A percentile compares a stretch with the other conserved stretches of the same genome.
phyloP scores from a whole-genome alignment of 768 basidiomycete genomes.

The Suillus subaureus region DNA sequence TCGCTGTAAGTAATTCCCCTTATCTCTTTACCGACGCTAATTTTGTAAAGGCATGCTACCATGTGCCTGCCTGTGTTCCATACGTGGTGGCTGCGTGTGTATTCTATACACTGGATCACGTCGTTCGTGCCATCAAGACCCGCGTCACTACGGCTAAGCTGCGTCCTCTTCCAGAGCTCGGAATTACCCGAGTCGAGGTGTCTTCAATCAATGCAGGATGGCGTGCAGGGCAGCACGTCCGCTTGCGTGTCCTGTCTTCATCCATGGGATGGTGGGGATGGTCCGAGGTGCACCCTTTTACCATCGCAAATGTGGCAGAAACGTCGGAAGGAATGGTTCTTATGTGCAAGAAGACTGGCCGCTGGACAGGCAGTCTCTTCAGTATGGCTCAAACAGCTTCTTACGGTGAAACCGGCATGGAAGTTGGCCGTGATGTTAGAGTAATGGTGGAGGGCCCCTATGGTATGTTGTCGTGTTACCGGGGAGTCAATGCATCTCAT shows the following conservation, averaged over 20 bases:
- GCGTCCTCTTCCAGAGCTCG: conserved; percentile 45
- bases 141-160: conserved; percentile 47
- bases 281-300: conserved; percentile 55
- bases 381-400: conserved; percentile 38
- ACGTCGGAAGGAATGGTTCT: conserved; percentile 50
- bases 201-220: conserved; percentile 51
- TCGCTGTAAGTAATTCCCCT: conserved; percentile 30
- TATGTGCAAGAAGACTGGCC: conserved; percentile 51
- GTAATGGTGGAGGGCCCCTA: conserved; percentile 55
- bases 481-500: background rate
- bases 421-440: conserved; percentile 26
- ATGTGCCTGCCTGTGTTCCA: conserved; percentile 33
- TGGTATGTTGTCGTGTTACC: conserved; percentile 26
- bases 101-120: conserved; percentile 48
- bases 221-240: conserved; percentile 64
- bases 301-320: conserved; percentile 46
- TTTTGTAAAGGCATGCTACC: conserved; percentile 25
- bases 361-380: conserved; percentile 50
- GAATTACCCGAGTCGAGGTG: conserved; percentile 49
- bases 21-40: conserved; percentile 8
- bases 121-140: conserved; percentile 49
- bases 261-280: conserved; percentile 41
- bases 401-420: conserved; percentile 22
- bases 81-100: conserved; percentile 43
- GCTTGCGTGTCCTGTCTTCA: conserved; percentile 47